Evolutionary conservation across 345 rosid species (phyloP).

Genomic region (Limnanthes douglasii): DNA sequence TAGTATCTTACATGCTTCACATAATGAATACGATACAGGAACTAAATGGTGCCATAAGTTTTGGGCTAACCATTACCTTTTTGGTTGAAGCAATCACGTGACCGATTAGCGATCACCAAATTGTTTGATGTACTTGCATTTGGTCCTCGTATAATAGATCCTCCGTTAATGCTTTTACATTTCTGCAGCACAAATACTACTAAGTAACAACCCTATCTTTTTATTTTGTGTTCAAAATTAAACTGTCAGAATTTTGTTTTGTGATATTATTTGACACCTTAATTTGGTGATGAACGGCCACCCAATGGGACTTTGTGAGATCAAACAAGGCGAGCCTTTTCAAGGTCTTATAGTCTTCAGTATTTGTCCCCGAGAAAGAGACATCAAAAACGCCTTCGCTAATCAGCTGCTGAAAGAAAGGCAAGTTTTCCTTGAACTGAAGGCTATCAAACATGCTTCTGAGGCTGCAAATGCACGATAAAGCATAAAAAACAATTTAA

Average conservation of each 20-base stretch:
- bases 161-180: slow-evolving; percentile 15
- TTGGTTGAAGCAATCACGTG: slow-evolving; percentile 27
- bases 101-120: slow-evolving; percentile 27
- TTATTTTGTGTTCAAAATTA: not conserved
- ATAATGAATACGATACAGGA: slow-evolving; percentile 4
- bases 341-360: slow-evolving; percentile 43
- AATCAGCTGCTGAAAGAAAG: slow-evolving; percentile 55
- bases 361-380: slow-evolving; percentile 30
- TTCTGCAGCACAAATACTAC: slow-evolving; percentile 29
- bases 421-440: slow-evolving; percentile 72
- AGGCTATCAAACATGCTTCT: slow-evolving; percentile 61
- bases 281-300: slow-evolving; percentile 32
- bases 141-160: slow-evolving; percentile 22
- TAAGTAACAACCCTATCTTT: slow-evolving; percentile 6
- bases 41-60: slow-evolving; percentile 5
- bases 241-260: slow-evolving; percentile 2
- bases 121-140: slow-evolving; percentile 17
- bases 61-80: slow-evolving; percentile 42
- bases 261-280: slow-evolving; percentile 32
- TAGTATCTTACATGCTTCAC: not conserved
- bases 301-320: slow-evolving; percentile 52
- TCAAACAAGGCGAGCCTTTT: slow-evolving; percentile 44
- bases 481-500: slow-evolving; percentile 2
- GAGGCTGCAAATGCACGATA: slow-evolving; percentile 40
- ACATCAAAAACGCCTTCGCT: slow-evolving; percentile 72